Evolutionary conservation across 2,329 filamentous ascomycete genomes (phyloP).

Genomic region (Bretziella fagacearum): DNA sequence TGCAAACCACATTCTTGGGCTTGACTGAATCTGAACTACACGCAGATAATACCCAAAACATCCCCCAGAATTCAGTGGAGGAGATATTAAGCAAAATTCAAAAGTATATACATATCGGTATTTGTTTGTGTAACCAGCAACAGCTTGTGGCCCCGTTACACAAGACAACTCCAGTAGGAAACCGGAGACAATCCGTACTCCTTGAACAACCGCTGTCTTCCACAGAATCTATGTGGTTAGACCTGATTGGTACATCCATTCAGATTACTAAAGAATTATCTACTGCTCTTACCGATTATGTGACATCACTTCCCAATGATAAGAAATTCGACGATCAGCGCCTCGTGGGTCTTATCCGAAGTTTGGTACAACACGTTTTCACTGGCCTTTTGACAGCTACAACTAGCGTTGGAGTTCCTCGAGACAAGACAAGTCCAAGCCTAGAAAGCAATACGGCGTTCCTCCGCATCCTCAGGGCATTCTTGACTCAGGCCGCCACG

Average conservation of each 20-base stretch:
- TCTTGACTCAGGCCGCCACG: constrained; percentile 64
- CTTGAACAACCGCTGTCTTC: constrained; percentile 29
- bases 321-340: constrained; percentile 36
- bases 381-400: constrained; percentile 69
- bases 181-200: constrained; percentile 1
- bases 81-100: constrained; percentile 63
- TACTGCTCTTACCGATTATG: constrained; percentile 17
- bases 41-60: background rate
- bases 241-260: constrained; percentile 42
- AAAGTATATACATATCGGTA: constrained; percentile 82
- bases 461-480: constrained; percentile 72
- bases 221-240: constrained; percentile 43
- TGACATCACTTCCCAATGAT: background rate
- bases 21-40: constrained; percentile 49
- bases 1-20: constrained; percentile 63
- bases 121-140: constrained; percentile 86
- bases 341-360: constrained; percentile 51
- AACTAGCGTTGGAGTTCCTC: constrained; percentile 18
- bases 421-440: background rate
- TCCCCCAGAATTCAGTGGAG: constrained; percentile 47
- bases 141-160: background rate
- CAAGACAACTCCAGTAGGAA: background rate
- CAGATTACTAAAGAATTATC: constrained; percentile 30
- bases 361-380: constrained; percentile 77
- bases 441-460: constrained; percentile 54